phyloP scores from a whole-genome alignment of 768 basidiomycete genomes.

The Tylopilus cervinicoccineus region DNA sequence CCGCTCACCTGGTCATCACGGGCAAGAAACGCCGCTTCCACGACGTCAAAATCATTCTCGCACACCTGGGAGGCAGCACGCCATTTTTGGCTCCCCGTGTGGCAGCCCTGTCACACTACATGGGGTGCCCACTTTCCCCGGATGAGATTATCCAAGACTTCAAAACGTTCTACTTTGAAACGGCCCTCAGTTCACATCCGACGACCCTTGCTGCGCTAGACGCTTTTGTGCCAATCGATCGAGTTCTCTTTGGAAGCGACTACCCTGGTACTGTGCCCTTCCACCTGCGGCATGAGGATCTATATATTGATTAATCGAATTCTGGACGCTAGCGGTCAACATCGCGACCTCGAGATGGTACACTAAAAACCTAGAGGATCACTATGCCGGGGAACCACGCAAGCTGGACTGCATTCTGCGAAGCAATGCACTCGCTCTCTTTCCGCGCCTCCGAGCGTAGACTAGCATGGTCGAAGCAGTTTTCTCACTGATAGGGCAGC shows the following conservation, averaged over 20 bases:
- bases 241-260: constrained; percentile 69
- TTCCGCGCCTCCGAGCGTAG: constrained; percentile 35
- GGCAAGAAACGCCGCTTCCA: constrained; percentile 62
- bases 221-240: constrained; percentile 45
- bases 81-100: constrained; percentile 65
- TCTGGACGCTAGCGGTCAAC: constrained; percentile 47
- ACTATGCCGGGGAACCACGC: constrained; percentile 39
- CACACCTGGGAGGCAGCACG: constrained; percentile 71
- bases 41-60: constrained; percentile 60
- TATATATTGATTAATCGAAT: constrained; percentile 3
- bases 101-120: constrained; percentile 61
- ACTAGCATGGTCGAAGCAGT: neutral
- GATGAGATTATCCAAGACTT: constrained; percentile 70
- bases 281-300: neutral
- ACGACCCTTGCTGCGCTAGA: constrained; percentile 49
- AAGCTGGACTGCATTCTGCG: constrained; percentile 44
- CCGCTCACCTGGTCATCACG: constrained; percentile 71
- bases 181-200: constrained; percentile 58
- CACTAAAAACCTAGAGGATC: constrained; percentile 46
- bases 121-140: constrained; percentile 62
- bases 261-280: constrained; percentile 55
- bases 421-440: constrained; percentile 49
- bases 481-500: neutral
- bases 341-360: constrained; percentile 58
- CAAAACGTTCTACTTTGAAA: constrained; percentile 69